A percentile compares a stretch with the other conserved stretches of the same genome.
Evolutionary conservation across 2,329 filamentous ascomycete genomes (phyloP).

Genomic region (Penicillium sclerotigenum): DNA sequence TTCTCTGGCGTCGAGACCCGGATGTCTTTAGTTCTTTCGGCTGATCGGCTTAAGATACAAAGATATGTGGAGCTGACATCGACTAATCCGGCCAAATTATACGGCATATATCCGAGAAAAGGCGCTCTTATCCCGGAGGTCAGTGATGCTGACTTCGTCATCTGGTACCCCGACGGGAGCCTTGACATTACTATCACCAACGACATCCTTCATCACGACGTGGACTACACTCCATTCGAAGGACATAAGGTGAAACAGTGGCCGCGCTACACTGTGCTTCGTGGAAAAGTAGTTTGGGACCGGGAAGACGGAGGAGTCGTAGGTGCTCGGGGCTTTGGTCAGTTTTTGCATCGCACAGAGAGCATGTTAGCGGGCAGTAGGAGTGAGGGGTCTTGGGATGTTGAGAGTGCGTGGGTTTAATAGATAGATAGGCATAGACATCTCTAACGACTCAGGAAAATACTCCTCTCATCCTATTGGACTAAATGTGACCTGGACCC

Average conservation of each 20-base stretch:
- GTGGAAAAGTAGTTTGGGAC: slow-evolving; percentile 33
- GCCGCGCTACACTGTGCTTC: slow-evolving; percentile 35
- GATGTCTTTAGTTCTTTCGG: slow-evolving; percentile 41
- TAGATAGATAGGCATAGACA: not conserved
- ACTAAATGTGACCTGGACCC: too few relatives aligned
- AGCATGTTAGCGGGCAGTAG: not conserved
- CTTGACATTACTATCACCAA: slow-evolving; percentile 35
- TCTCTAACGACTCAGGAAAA: not conserved
- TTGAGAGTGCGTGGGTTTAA: not conserved
- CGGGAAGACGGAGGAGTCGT: not conserved
- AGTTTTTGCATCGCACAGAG: not conserved
- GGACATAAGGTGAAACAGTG: slow-evolving; percentile 33
- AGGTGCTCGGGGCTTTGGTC: not conserved
- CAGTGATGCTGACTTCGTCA: slow-evolving; percentile 45
- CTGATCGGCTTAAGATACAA: not conserved
- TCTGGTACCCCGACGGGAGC: slow-evolving; percentile 24
- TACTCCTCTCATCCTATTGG: too few relatives aligned
- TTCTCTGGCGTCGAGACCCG: slow-evolving; percentile 45
- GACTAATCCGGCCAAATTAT: slow-evolving; percentile 46
- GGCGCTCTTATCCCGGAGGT: slow-evolving; percentile 41
- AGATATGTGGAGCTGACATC: slow-evolving; percentile 41
- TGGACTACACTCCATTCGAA: slow-evolving; percentile 39
- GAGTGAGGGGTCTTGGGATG: not conserved
- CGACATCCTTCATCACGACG: slow-evolving; percentile 33
- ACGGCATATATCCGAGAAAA: slow-evolving; percentile 41